Evolutionary conservation across 2,329 filamentous ascomycete genomes (phyloP), one percentile per base, ranked within the genome.

Genomic region (Ascochyta pisi): DNA sequence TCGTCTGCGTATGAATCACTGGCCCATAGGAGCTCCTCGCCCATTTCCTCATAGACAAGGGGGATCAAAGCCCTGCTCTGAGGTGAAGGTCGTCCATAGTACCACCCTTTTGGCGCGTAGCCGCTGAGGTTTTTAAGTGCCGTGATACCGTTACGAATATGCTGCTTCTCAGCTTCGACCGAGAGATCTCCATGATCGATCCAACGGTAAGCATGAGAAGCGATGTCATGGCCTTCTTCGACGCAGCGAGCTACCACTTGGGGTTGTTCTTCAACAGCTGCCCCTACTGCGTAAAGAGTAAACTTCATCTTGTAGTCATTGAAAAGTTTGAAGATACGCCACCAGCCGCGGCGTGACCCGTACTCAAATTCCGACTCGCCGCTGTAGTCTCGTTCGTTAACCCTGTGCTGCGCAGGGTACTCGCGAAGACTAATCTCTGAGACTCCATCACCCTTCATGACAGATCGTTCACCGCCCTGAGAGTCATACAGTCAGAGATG

Each of bases 1-100:
- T 85, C 83, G 54, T 85, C 83, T 13, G 81, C 81, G 55, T 84
- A 85, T 0, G 76, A 77, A 58, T 85, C 83, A 15, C 73, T 75
- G 22, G 77, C 76, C 76, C 81, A 85, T 0, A 83, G 65, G 0
- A 85, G 75, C 51, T 77, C 76, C 46, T 80, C 77, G 4, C 81
- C 79, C 75, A 84, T 79, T 67, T 84, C 82, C 57, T 73, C 24
- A 76, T 71, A 9, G 41, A 56, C 41, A 13, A 9, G 27, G 27
- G 27, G 27, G 27, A 29, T 29, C 8, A 29, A 10, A 2, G 27
- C 27, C 10, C 27, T 13, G 10, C 27, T 29, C 9, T 29, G 27
- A 29, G 27, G 10, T 10, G 27, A 29, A 29, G 27, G 27, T 29
- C 10, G 8, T 12, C 27, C 27, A 29, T 29, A 29, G 27, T 29